phyloP scores from a whole-genome alignment of 805 yeast species.

The Pichia thaimueangensis region DNA sequence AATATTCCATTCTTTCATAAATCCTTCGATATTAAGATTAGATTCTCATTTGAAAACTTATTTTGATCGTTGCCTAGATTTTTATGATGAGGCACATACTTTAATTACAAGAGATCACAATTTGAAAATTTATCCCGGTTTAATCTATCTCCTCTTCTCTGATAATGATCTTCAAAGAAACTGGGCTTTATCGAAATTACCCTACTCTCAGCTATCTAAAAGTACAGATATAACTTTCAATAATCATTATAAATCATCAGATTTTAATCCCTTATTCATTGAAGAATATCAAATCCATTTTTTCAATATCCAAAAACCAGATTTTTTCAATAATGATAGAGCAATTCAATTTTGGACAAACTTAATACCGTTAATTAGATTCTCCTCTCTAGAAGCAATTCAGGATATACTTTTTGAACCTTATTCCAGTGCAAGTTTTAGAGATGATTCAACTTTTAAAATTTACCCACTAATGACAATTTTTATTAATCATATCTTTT shows the following conservation, averaged over 20 bases:
- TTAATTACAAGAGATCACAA: slow-evolving; percentile 18
- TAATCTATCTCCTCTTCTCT: slow-evolving; percentile 47
- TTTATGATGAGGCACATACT: slow-evolving; percentile 13
- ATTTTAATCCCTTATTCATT: slow-evolving; percentile 33
- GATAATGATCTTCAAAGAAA: slow-evolving; percentile 39
- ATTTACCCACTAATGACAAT: slow-evolving; percentile 34
- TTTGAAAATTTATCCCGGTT: slow-evolving; percentile 38
- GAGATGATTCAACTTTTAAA: slow-evolving; percentile 23
- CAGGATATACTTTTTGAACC: slow-evolving; percentile 24
- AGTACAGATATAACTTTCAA: slow-evolving; percentile 12
- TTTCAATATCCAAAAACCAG: slow-evolving; percentile 47
- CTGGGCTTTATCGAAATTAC: slow-evolving; percentile 40
- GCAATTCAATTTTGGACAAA: slow-evolving; percentile 46
- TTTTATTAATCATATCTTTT: slow-evolving; percentile 46
- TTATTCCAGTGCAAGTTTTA: slow-evolving; percentile 19
- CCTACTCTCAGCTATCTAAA: slow-evolving; percentile 11
- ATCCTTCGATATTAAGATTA: slow-evolving; percentile 44
- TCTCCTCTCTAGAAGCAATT: slow-evolving; percentile 32
- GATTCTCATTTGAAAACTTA: slow-evolving; percentile 30
- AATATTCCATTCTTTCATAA: slow-evolving; percentile 43
- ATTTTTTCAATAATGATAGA: slow-evolving; percentile 35
- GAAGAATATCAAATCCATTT: slow-evolving; percentile 54
- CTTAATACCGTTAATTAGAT: slow-evolving; percentile 31
- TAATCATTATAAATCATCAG: slow-evolving; percentile 13
- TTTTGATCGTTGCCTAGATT: slow-evolving; percentile 33